A percentile compares a stretch with the other conserved stretches of the same genome.
These are phyloP conservation scores for Termitomyces sp. DNA, from an alignment of 768 basidiomycete species.

Conservation along the genomic window DNA sequence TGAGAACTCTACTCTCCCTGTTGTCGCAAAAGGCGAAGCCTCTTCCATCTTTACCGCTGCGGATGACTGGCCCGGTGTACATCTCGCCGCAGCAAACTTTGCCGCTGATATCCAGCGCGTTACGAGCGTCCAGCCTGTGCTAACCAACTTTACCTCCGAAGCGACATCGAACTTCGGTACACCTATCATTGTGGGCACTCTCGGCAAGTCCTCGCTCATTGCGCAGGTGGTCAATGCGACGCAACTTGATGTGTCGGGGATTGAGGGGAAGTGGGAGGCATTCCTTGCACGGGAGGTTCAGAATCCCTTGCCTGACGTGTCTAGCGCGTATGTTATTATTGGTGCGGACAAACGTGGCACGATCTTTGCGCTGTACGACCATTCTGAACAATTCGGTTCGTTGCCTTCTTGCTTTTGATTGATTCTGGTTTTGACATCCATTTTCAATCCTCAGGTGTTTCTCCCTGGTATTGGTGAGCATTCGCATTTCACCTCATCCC, in stretches of 20 bases:
- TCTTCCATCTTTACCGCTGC: conserved; percentile 47
- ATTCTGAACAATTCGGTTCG: conserved; percentile 65
- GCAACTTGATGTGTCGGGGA: conserved; percentile 49
- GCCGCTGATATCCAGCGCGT: conserved; percentile 59
- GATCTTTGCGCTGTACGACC: conserved; percentile 63
- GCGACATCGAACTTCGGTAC: conserved; percentile 24
- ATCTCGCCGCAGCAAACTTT: conserved; percentile 58
- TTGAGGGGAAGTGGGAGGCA: conserved; percentile 66
- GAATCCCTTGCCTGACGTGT: conserved; percentile 54
- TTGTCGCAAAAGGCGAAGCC: conserved; percentile 42
- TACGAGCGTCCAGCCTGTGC: conserved; percentile 45
- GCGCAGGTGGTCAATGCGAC: conserved; percentile 48
- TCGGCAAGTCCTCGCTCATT: conserved; percentile 55
- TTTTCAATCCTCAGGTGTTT: conserved; percentile 41
- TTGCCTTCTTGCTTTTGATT: neutral
- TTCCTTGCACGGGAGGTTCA: conserved; percentile 50
- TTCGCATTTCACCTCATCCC: neutral
- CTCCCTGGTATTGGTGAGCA: conserved; percentile 63
- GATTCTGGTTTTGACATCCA: neutral
- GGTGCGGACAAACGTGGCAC: conserved; percentile 70
- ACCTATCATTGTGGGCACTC: conserved; percentile 63
- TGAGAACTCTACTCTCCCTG: conserved; percentile 33
- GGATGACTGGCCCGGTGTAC: conserved; percentile 64
- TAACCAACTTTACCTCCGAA: conserved; percentile 49
- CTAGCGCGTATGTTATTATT: conserved; percentile 62